Base-by-base conservation (phyloP, 1,284 basidiomycete genomes). In the Boletus putidus region DNA sequence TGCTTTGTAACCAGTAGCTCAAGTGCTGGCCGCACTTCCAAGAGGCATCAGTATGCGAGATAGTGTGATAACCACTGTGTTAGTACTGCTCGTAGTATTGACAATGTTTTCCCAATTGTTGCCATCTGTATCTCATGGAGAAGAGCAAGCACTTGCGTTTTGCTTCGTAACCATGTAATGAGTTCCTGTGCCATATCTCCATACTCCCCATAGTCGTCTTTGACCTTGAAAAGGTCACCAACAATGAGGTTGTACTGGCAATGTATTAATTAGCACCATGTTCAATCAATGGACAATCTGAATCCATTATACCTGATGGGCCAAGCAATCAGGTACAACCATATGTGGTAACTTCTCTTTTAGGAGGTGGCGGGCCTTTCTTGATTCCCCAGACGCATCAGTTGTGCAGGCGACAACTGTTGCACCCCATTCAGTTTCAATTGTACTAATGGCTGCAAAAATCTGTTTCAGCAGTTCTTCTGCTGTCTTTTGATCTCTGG, bases 11-110 rank as follows among this genome's bases (percentile, higher is more conserved):
- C 15, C 5, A 63, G 48, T 15, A 55, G 37, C 27, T 63, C 43
- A 23, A 64, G 58, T 1, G 55, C 16, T 62, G 59, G 47, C 57
- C 18, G 53, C 55, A 70, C 68, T 40, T 57, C 67, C 6, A 73
- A 59, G 15, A 76, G 66, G 15, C 62, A 55, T 14, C 40, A 16
- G 47, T 65, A 70, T 23, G 70, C 66, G 39, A 71, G 64, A 55
- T 73, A 75, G 59, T 75, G 73, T 20, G 72, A 60, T 2, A 71
- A 67, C 75, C 74, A 76, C 18, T 60, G 62, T n/a, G 73, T 74
- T 27, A 75, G 55, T 33, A 73, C 69, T 23, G 69, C 59, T 14
- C 33, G 15, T 20, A 67, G 52, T 12, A 67, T 52, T 27, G 57
- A 12, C 3, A 66, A 31, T 11, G 47, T 54, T 6, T 48, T 29